phyloP scores from a whole-genome alignment of 2,329 filamentous ascomycete species.

The Parastagonospora nodorum region DNA sequence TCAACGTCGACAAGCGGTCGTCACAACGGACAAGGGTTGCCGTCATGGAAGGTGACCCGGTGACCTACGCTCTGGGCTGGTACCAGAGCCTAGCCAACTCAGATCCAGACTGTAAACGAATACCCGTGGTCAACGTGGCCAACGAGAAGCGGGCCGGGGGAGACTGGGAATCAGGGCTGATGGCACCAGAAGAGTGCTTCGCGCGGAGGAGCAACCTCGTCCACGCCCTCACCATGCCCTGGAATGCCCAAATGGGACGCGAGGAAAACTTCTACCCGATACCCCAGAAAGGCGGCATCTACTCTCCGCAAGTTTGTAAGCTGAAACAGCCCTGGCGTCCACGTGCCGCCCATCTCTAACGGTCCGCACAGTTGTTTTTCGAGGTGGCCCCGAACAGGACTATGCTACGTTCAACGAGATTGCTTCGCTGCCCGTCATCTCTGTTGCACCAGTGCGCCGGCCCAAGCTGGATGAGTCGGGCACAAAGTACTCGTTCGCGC shows the following conservation, averaged over 20 bases:
- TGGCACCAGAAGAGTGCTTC: slow-evolving; percentile 73
- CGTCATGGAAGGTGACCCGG: slow-evolving; percentile 52
- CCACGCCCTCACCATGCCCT: slow-evolving; percentile 68
- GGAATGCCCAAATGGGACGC: slow-evolving; percentile 41
- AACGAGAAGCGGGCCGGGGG: slow-evolving; percentile 78
- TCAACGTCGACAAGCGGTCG: slow-evolving; percentile 54
- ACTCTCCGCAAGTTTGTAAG: slow-evolving; percentile 70
- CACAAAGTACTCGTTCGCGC: slow-evolving; percentile 71
- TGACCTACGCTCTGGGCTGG: slow-evolving; percentile 64
- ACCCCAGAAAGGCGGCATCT: slow-evolving; percentile 70
- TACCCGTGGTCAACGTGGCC: slow-evolving; percentile 73
- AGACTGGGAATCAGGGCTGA: slow-evolving; percentile 74
- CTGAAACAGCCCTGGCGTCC: slow-evolving; percentile 13
- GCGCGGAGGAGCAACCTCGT: slow-evolving; percentile 76
- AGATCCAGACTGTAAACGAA: slow-evolving; percentile 40
- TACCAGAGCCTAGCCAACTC: slow-evolving; percentile 46
- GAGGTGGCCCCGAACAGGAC: slow-evolving; percentile 63
- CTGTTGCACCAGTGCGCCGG: slow-evolving; percentile 72
- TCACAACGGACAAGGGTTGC: slow-evolving; percentile 49
- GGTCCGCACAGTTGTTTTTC: slow-evolving; percentile 64
- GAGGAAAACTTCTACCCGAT: slow-evolving; percentile 69
- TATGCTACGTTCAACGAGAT: slow-evolving; percentile 52
- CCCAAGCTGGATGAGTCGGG: slow-evolving; percentile 73
- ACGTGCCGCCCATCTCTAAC: slow-evolving; percentile 7
- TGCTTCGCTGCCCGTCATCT: slow-evolving; percentile 69